Percentiles rank a stretch among this genome's conserved stretches.
Evolutionary conservation across 148 eudicot genomes (phyloP).

Genomic region (Mesembryanthemum crystallinum): DNA sequence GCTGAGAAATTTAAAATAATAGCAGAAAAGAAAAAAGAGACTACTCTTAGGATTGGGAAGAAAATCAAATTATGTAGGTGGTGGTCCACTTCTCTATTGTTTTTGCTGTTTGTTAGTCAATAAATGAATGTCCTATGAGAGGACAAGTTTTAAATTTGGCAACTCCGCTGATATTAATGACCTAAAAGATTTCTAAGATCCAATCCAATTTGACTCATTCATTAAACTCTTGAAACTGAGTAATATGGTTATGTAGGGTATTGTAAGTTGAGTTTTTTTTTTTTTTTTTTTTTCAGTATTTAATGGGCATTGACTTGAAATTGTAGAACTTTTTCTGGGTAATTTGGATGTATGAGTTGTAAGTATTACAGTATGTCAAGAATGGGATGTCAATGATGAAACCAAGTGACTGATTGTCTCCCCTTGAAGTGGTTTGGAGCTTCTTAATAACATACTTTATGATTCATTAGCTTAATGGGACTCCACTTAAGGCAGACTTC

Average conservation of each 20-base stretch:
- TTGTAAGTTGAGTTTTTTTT: background rate
- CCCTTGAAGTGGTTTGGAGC: background rate
- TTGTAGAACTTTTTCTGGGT: background rate
- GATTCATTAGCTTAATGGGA: background rate
- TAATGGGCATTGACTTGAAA: background rate
- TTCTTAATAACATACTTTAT: background rate
- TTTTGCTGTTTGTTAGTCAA: conserved; percentile 14
- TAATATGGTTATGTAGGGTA: background rate
- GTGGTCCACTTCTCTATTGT: conserved; percentile 1
- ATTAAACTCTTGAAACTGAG: background rate
- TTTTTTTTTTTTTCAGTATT: no score
- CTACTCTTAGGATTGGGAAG: background rate
- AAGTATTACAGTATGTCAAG: background rate
- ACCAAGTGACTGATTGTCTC: background rate
- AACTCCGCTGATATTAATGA: background rate
- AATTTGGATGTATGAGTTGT: background rate
- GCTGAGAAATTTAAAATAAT: no score
- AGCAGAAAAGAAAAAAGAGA: no score
- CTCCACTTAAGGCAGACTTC: background rate
- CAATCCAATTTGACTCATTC: background rate
- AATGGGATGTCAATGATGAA: background rate
- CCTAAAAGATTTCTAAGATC: conserved; percentile 4
- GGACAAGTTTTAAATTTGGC: background rate
- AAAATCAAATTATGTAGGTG: background rate
- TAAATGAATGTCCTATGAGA: conserved; percentile 4